Evolutionary conservation across 257 asterid species (phyloP), one percentile per base, ranked within the genome.

Genomic region (Solanum habrochaites): DNA sequence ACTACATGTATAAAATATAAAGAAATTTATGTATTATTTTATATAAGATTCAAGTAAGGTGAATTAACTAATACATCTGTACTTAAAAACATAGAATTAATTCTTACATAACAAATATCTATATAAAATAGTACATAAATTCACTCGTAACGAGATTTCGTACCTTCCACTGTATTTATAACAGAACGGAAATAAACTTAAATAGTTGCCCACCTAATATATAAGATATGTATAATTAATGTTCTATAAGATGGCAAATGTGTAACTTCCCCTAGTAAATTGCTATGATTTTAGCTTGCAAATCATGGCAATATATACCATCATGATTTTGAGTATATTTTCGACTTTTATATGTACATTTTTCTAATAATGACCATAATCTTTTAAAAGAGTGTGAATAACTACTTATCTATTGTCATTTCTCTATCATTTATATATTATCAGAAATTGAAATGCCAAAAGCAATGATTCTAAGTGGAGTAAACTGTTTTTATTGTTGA

Each of bases 401-500:
- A 40, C 82, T 74, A 45, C 27, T 80, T 80, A 47, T 47, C 42
- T 78, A 13, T 10, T 39, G 88, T 66, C 78, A 86, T 86, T 27
- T 77, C 27, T 40, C 14, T 39, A 82, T 87, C 84, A 80, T 47
- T 45, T 43, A 39, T 56, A 29, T 69, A 62, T 69, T 8, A 39
- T 35, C 62, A 16, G 40, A 80, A 47, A 47, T 80, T 80, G 86
- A 88, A 74, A 83, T 62, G 45, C 16, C 72, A 39, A 31, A 20
- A 43, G 56, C 73, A 64, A 64, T 45, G 42, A 32, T 62, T 69
- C 23, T 31, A 64, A 67, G 88, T 88, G 90, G 90, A 29, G 87
- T 56, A 88, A 14, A 88, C 88, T 86, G 85, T 88, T 81, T 67
- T 45, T 8, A 32, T 11, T 75, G 73, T 85, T 83, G 87, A 74